Evolutionary conservation across 2,329 filamentous ascomycete genomes (phyloP).

Genomic region (Berkeleyomyces basicola): DNA sequence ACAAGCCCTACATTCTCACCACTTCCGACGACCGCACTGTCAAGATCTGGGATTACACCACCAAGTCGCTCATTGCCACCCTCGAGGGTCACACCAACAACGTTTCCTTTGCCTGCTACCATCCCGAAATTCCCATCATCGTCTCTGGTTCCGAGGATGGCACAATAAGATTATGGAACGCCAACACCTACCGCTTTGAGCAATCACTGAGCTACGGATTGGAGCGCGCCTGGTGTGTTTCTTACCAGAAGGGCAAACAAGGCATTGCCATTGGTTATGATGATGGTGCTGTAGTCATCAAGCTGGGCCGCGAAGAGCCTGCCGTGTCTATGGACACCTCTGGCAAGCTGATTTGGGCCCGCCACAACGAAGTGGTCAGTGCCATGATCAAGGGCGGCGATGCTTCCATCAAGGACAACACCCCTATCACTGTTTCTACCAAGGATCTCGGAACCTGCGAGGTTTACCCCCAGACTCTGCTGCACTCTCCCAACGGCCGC

Average conservation of each 20-base stretch:
- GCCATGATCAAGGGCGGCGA: constrained; percentile 88
- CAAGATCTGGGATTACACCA: constrained; percentile 98
- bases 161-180: constrained; percentile 96
- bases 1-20: constrained; percentile 78
- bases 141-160: constrained; percentile 97
- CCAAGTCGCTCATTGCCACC: constrained; percentile 90
- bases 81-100: constrained; percentile 96
- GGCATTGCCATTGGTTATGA: constrained; percentile 93
- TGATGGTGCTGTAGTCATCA: constrained; percentile 92
- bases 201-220: constrained; percentile 92
- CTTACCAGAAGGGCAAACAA: constrained; percentile 87
- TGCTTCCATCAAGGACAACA: constrained; percentile 68
- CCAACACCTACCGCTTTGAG: constrained; percentile 90
- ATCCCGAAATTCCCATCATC: constrained; percentile 90
- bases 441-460: constrained; percentile 95
- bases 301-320: constrained; percentile 92
- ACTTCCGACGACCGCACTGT: constrained; percentile 93
- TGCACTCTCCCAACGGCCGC: constrained; percentile 89
- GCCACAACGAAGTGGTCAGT: constrained; percentile 87
- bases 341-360: constrained; percentile 91
- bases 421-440: constrained; percentile 67
- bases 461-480: constrained; percentile 85
- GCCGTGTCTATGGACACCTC: constrained; percentile 94
- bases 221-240: constrained; percentile 93
- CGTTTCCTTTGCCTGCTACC: constrained; percentile 94